Conservation (phyloP, 495 filamentous ascomycete genomes). For the Neurospora sp. region DNA sequence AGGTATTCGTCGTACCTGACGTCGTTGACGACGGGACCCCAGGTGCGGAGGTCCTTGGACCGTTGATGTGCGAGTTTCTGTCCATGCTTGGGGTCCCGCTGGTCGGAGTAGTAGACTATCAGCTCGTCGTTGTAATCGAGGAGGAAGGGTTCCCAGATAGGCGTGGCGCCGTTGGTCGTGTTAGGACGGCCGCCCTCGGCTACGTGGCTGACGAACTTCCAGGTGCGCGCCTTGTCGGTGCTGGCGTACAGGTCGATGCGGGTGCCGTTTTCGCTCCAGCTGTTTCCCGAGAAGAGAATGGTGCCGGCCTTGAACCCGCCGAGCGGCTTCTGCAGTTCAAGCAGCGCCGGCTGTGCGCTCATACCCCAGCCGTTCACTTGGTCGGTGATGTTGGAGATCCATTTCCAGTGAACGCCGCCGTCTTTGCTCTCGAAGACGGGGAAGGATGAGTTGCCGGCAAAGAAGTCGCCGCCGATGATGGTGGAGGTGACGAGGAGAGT, state of each 20-base stretch:
- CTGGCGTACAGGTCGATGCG: constrained; percentile 60
- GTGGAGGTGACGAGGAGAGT: constrained; percentile 56
- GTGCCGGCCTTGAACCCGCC: constrained; percentile 49
- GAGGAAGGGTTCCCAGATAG: constrained; percentile 64
- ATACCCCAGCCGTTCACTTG: constrained; percentile 53
- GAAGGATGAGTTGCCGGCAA: constrained; percentile 48
- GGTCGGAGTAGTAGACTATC: constrained; percentile 60
- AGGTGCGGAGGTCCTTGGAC: constrained; percentile 44
- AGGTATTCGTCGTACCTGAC: constrained; percentile 48
- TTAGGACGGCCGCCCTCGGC: constrained; percentile 51
- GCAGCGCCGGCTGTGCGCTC: constrained; percentile 58
- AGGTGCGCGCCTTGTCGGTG: constrained; percentile 46
- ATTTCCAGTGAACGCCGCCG: constrained; percentile 49
- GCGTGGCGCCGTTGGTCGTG: constrained; percentile 52
- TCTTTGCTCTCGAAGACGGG: constrained; percentile 56
- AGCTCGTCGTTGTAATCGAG: constrained; percentile 45
- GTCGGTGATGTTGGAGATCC: constrained; percentile 51
- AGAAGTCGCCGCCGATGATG: constrained; percentile 55
- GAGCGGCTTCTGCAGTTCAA: constrained; percentile 45
- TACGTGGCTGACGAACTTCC: constrained; percentile 56
- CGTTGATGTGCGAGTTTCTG: constrained; percentile 58
- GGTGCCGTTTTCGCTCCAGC: constrained; percentile 44
- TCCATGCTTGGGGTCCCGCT: constrained; percentile 52
- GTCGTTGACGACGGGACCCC: constrained; percentile 51
- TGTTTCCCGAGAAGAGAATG: constrained; percentile 51